A percentile compares a stretch with the other conserved stretches of the same genome.
These are phyloP conservation scores for Apiotrichum siamense DNA, from an alignment of 1,284 basidiomycete species.

Conservation along the genomic window DNA sequence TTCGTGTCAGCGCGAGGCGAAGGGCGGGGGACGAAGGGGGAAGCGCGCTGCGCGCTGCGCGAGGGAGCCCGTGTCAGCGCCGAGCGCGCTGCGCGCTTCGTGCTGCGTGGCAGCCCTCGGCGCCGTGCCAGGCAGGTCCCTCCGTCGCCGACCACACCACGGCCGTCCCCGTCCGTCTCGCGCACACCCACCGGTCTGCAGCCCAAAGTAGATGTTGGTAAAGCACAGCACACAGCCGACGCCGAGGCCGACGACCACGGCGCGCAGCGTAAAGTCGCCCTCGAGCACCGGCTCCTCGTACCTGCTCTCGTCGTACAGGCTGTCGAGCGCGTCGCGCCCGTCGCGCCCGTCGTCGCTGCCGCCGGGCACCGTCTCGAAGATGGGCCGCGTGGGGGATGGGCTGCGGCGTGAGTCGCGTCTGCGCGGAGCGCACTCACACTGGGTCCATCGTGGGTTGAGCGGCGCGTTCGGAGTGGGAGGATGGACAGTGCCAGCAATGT, in stretches of 20 bases:
- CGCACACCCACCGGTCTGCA: conserved; percentile 38
- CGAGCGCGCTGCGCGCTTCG: too few species aligned
- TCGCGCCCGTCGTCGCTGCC: conserved; percentile 20
- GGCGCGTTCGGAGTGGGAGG: too few species aligned
- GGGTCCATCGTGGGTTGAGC: conserved; percentile 6
- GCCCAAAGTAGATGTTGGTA: conserved; percentile 49
- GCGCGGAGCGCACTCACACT: conserved; percentile 1
- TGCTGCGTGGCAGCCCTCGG: too few species aligned
- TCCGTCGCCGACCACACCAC: neutral
- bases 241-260: conserved; percentile 41
- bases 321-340: too few species aligned
- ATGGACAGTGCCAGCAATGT: neutral
- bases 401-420: conserved; percentile 5
- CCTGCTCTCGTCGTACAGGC: conserved; percentile 9
- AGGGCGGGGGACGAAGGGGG: too few species aligned
- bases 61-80: too few species aligned
- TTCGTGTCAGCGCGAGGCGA: too few species aligned
- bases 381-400: too few species aligned
- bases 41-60: too few species aligned
- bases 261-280: conserved; percentile 43
- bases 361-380: conserved; percentile 9
- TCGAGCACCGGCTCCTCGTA: conserved; percentile 24
- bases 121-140: too few species aligned
- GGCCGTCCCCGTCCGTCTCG: neutral
- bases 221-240: conserved; percentile 45